These are phyloP conservation scores for Aspergillus olivimuriae DNA, from an alignment of 495 filamentous ascomycete species.

Conservation along the genomic window DNA sequence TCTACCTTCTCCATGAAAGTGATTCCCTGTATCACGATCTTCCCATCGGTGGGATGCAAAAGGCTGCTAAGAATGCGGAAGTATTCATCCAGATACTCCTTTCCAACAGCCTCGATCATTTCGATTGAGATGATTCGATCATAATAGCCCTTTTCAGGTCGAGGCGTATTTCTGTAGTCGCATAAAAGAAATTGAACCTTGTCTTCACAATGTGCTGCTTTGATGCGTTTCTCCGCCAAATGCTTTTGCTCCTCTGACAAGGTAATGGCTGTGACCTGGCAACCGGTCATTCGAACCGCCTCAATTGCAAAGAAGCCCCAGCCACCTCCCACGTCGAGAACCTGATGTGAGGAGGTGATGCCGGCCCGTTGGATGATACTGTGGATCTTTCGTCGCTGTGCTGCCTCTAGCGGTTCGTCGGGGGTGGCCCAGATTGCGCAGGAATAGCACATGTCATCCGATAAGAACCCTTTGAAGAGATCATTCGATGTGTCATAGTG, in stretches of 20 bases:
- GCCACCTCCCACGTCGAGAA: slow-evolving; percentile 65
- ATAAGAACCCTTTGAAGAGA: slow-evolving; percentile 67
- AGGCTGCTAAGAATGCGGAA: slow-evolving; percentile 52
- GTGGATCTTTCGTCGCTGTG: slow-evolving; percentile 58
- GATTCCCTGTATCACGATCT: slow-evolving; percentile 63
- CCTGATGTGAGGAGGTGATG: slow-evolving; percentile 56
- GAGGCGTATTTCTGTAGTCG: slow-evolving; percentile 54
- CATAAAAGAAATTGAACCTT: slow-evolving; percentile 52
- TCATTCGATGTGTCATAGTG: slow-evolving; percentile 49
- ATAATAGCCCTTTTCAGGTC: slow-evolving; percentile 40
- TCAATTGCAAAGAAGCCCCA: slow-evolving; percentile 63
- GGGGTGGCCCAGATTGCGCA: slow-evolving; percentile 58
- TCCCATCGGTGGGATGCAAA: slow-evolving; percentile 52
- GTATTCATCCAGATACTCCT: slow-evolving; percentile 49
- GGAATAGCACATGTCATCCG: slow-evolving; percentile 68
- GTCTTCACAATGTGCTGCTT: slow-evolving; percentile 40
- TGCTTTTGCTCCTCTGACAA: slow-evolving; percentile 54
- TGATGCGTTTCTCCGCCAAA: slow-evolving; percentile 51
- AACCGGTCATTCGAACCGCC: slow-evolving; percentile 52
- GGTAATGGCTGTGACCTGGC: slow-evolving; percentile 57
- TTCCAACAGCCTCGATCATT: slow-evolving; percentile 67
- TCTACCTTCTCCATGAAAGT: slow-evolving; percentile 66
- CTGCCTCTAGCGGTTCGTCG: slow-evolving; percentile 50
- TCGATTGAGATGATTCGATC: slow-evolving; percentile 56
- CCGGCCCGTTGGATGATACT: slow-evolving; percentile 52